phyloP scores from a whole-genome alignment of 1,284 basidiomycete genomes.

The Sporisorium iseilematis-ciliati region DNA sequence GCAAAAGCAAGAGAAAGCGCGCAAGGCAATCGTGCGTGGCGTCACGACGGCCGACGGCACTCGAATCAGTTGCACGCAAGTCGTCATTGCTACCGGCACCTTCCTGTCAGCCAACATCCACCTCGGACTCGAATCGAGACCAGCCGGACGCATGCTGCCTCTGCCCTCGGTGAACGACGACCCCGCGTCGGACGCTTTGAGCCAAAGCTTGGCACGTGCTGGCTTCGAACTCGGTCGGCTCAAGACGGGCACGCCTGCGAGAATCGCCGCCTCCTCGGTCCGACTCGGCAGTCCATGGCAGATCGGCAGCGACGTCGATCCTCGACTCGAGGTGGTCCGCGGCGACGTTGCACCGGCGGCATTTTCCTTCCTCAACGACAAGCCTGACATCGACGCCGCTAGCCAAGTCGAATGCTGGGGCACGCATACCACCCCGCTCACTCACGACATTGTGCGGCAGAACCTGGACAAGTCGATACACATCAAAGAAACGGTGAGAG shows the following conservation, averaged over 20 bases:
- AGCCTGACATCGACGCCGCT: slow-evolving; percentile 69
- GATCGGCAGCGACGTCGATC: slow-evolving; percentile 9
- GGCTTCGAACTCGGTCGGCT: slow-evolving; percentile 84
- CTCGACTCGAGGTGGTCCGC: slow-evolving; percentile 34
- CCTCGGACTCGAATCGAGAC: slow-evolving; percentile 82
- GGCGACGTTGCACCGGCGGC: slow-evolving; percentile 47
- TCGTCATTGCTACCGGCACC: slow-evolving; percentile 89
- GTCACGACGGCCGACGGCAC: slow-evolving; percentile 85
- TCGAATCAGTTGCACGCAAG: slow-evolving; percentile 79
- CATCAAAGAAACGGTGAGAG: slow-evolving; percentile 88
- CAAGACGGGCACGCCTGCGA: slow-evolving; percentile 89
- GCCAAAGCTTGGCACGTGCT: slow-evolving; percentile 78
- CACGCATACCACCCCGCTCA: slow-evolving; percentile 79
- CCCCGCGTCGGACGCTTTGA: slow-evolving; percentile 75
- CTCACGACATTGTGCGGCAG: slow-evolving; percentile 78
- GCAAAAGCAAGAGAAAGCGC: slow-evolving; percentile 38
- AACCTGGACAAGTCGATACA: slow-evolving; percentile 81
- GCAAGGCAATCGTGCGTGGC: slow-evolving; percentile 76
- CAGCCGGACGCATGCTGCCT: slow-evolving; percentile 85
- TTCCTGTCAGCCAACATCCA: slow-evolving; percentile 90
- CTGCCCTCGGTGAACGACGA: slow-evolving; percentile 74
- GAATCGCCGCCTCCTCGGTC: slow-evolving; percentile 79
- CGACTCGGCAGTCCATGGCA: slow-evolving; percentile 72
- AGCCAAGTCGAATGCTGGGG: slow-evolving; percentile 81
- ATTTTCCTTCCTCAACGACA: slow-evolving; percentile 56